These are phyloP conservation scores for Yarrowia sp. DNA, from an alignment of 805 yeast genomes.

Conservation along the genomic window DNA sequence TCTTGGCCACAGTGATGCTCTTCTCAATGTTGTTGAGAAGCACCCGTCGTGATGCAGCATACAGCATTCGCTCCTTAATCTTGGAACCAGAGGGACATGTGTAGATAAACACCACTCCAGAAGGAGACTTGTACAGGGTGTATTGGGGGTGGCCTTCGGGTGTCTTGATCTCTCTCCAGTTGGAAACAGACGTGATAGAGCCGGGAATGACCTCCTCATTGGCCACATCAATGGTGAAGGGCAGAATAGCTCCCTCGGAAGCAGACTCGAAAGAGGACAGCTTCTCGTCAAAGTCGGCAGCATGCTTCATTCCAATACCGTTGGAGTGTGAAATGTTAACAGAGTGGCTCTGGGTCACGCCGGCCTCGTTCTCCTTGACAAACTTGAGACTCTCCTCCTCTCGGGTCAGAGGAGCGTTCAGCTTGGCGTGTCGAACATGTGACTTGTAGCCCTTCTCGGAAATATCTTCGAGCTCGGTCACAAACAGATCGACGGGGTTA, in stretches of 20 bases:
- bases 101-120: slow-evolving; percentile 57
- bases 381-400: slow-evolving; percentile 53
- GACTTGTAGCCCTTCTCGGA: slow-evolving; percentile 48
- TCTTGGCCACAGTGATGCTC: not conserved
- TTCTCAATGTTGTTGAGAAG: slow-evolving; percentile 34
- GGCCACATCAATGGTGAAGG: slow-evolving; percentile 16
- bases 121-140: slow-evolving; percentile 23
- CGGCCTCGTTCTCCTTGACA: slow-evolving; percentile 23
- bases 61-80: slow-evolving; percentile 87
- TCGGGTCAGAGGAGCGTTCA: slow-evolving; percentile 51
- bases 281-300: slow-evolving; percentile 8
- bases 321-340: slow-evolving; percentile 8
- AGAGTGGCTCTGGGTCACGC: not conserved
- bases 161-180: slow-evolving; percentile 24
- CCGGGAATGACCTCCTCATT: slow-evolving; percentile 19
- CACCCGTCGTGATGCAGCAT: slow-evolving; percentile 65
- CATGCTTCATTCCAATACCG: not conserved
- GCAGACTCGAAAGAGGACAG: not conserved
- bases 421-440: slow-evolving; percentile 39
- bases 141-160: slow-evolving; percentile 21
- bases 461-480: slow-evolving; percentile 58
- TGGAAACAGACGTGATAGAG: not conserved
- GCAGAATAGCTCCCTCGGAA: slow-evolving; percentile 5
- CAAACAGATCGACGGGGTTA: slow-evolving; percentile 49
- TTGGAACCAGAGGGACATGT: slow-evolving; percentile 88